Percentiles rank a stretch among this genome's conserved stretches.
phyloP scores from a whole-genome alignment of 1,139 yeast genomes.

The Debaryomyces subglobosus region DNA sequence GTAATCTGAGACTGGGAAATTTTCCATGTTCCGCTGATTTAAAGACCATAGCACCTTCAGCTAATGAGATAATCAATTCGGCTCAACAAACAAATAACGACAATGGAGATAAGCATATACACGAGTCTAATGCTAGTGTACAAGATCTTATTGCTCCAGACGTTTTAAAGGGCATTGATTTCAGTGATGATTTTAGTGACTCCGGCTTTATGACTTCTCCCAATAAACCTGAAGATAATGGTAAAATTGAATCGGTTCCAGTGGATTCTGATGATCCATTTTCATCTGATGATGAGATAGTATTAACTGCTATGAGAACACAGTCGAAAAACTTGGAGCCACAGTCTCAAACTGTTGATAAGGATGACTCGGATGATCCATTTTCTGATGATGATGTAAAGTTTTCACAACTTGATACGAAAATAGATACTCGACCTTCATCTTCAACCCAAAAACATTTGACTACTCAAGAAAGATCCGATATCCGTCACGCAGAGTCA shows the following conservation, averaged over 20 bases:
- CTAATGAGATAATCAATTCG: background rate
- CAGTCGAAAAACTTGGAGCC: background rate
- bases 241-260: conserved; percentile 1
- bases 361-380: conserved; percentile 7
- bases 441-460: background rate
- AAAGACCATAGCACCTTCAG: background rate
- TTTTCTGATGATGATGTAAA: conserved; percentile 11
- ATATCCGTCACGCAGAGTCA: conserved; percentile 26
- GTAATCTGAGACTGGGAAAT: conserved; percentile 3
- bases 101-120: background rate
- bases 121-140: background rate
- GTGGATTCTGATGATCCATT: conserved; percentile 31
- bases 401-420: background rate
- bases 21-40: background rate
- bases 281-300: conserved; percentile 29
- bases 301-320: conserved; percentile 4
- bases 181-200: conserved; percentile 24
- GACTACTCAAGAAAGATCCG: conserved; percentile 15
- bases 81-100: background rate
- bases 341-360: background rate
- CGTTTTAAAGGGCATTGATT: conserved; percentile 15
- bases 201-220: conserved; percentile 9
- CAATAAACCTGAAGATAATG: conserved; percentile 1
- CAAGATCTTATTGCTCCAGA: background rate
- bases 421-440: background rate